Conservation (phyloP, 2,329 filamentous ascomycete genomes). For the Pseudogymnoascus sp. region DNA sequence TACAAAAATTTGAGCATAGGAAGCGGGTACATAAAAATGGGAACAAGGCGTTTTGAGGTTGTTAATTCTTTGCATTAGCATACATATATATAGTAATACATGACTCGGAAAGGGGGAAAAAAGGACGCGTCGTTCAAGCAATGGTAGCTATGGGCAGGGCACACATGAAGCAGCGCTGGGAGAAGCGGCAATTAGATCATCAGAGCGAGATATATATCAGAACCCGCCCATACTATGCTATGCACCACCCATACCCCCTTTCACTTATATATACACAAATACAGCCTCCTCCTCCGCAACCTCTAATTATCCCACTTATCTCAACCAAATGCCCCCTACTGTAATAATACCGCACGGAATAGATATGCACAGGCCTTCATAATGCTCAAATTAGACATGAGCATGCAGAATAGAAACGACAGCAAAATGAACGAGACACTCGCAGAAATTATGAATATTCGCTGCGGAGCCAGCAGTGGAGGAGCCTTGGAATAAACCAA, state of each 20-base stretch:
- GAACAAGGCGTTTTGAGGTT: neutral
- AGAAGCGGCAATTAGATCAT: neutral
- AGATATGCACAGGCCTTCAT: too few relatives aligned
- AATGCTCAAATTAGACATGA: too few relatives aligned
- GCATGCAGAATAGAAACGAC: too few relatives aligned
- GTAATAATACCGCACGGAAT: too few relatives aligned
- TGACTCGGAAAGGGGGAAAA: neutral
- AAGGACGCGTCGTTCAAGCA: neutral
- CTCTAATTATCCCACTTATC: too few relatives aligned
- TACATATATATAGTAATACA: neutral
- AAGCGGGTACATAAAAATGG: neutral
- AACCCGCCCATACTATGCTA: neutral
- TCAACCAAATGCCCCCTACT: too few relatives aligned
- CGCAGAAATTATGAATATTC: too few relatives aligned
- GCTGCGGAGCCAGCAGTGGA: too few relatives aligned
- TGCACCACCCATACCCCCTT: neutral
- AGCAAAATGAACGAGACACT: too few relatives aligned
- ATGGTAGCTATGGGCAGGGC: neutral
- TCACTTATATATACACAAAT: neutral
- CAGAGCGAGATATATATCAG: neutral
- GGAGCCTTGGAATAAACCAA: too few relatives aligned
- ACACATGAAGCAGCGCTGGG: neutral
- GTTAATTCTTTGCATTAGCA: neutral
- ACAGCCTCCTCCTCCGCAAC: too few relatives aligned
- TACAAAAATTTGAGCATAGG: neutral